Percentiles rank a stretch among this genome's conserved stretches.
phyloP scores from a whole-genome alignment of 2,329 filamentous ascomycete species.

The Pseudocercospora macadamiae region DNA sequence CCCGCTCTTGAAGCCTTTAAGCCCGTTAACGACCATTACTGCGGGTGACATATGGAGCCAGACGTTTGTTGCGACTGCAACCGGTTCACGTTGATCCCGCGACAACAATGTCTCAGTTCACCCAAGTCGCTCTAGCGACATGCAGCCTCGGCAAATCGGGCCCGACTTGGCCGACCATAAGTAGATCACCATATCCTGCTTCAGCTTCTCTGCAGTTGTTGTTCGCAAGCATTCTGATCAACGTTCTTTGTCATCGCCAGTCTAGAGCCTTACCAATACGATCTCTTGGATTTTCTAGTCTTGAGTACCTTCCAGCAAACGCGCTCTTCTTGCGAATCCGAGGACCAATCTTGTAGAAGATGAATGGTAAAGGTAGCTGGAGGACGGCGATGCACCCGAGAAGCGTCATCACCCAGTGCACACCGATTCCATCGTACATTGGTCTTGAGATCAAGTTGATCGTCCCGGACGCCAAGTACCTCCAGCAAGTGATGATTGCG shows the following conservation, averaged over 20 bases:
- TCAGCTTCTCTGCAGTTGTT: no score
- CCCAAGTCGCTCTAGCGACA: not conserved
- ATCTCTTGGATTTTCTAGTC: not conserved
- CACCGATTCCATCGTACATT: constrained; percentile 45
- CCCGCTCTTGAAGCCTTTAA: not conserved
- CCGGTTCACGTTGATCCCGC: not conserved
- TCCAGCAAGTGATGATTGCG: constrained; percentile 38
- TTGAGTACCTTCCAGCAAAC: constrained; percentile 38
- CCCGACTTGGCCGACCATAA: not conserved
- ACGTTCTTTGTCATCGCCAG: no score
- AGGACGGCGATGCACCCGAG: constrained; percentile 40
- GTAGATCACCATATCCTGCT: no score
- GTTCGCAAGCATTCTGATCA: no score
- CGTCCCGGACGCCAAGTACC: constrained; percentile 42
- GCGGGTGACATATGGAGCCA: not conserved
- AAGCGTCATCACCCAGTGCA: constrained; percentile 48
- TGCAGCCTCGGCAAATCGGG: not conserved
- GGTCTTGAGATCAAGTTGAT: constrained; percentile 46
- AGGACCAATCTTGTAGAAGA: constrained; percentile 30
- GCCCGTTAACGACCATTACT: not conserved
- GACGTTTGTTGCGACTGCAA: not conserved
- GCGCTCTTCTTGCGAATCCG: constrained; percentile 29
- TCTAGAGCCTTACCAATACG: not conserved
- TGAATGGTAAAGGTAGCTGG: constrained; percentile 27
- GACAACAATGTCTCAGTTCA: not conserved